Evolutionary conservation across 2,329 filamentous ascomycete species (phyloP).

Genomic region (Colletotrichum spinosum): DNA sequence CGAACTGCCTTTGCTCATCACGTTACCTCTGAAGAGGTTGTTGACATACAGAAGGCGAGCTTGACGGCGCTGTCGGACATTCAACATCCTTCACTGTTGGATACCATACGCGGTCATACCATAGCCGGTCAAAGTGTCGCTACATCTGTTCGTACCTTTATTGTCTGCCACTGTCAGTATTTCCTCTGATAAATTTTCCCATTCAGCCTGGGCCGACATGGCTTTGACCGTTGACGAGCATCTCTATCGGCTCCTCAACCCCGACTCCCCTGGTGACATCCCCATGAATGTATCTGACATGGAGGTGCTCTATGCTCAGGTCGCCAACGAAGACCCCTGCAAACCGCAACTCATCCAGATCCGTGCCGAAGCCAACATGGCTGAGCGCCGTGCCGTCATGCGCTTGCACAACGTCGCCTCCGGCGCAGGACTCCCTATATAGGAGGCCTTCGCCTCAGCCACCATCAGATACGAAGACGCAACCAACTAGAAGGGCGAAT

Average conservation of each 20-base stretch:
- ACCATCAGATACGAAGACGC: slow-evolving; percentile 59
- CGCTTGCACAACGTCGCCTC: not conserved
- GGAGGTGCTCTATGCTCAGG: not conserved
- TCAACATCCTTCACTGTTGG: slow-evolving; percentile 50
- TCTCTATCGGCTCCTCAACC: not conserved
- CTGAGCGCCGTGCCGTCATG: not conserved
- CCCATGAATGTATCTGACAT: slow-evolving; percentile 13
- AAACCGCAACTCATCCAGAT: slow-evolving; percentile 6
- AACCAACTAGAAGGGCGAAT: slow-evolving; percentile 64
- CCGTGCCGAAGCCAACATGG: not conserved
- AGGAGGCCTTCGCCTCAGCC: not conserved
- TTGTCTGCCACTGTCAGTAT: not conserved
- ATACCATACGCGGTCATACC: slow-evolving; percentile 54
- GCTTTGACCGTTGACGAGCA: slow-evolving; percentile 10
- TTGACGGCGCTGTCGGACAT: slow-evolving; percentile 54
- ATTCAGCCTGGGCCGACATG: slow-evolving; percentile 17
- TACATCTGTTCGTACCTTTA: slow-evolving; percentile 53
- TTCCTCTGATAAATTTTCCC: not conserved
- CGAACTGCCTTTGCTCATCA: slow-evolving; percentile 50
- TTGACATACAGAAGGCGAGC: slow-evolving; percentile 37
- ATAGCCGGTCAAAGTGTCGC: slow-evolving; percentile 56
- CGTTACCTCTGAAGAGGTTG: slow-evolving; percentile 49
- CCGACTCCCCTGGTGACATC: not conserved
- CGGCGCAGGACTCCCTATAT: not conserved
- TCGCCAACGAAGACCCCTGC: not conserved